Evolutionary conservation across 345 rosid species (phyloP).

Genomic region (Iberis pinnata): DNA sequence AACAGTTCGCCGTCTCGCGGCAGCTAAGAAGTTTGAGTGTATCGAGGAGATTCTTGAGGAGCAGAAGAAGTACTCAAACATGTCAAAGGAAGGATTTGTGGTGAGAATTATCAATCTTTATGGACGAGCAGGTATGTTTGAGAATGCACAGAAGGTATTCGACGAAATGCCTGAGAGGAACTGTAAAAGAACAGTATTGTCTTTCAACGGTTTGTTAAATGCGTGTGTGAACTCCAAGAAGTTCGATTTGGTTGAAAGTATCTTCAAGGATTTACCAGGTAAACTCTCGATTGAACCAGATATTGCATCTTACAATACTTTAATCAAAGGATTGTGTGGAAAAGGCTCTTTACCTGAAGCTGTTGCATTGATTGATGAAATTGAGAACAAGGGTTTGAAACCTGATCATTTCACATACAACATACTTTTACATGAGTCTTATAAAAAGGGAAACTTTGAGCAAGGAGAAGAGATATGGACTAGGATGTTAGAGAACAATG

Average conservation of each 20-base stretch:
- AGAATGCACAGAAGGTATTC: constrained; percentile 30
- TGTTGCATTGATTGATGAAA: too few relatives aligned
- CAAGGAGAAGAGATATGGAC: too few relatives aligned
- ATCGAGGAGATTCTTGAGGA: constrained; percentile 50
- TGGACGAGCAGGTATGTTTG: constrained; percentile 47
- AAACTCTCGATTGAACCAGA: too few relatives aligned
- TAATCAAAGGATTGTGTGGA: too few relatives aligned
- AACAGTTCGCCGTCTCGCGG: constrained; percentile 40
- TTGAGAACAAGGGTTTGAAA: too few relatives aligned
- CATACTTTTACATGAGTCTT: too few relatives aligned
- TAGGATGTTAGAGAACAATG: too few relatives aligned
- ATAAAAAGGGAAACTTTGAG: too few relatives aligned
- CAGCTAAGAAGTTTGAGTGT: constrained; percentile 32
- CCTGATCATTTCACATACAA: too few relatives aligned
- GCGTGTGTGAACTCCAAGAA: constrained; percentile 42
- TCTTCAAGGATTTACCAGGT: constrained; percentile 2
- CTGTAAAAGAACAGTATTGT: constrained; percentile 41
- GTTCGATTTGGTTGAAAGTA: constrained; percentile 30
- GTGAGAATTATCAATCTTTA: constrained; percentile 30
- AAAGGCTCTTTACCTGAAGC: too few relatives aligned
- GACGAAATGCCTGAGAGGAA: constrained; percentile 33
- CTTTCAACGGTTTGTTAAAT: constrained; percentile 46
- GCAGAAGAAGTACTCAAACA: constrained; percentile 40
- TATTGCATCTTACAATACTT: too few relatives aligned
- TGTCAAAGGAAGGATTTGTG: too few relatives aligned